phyloP scores from a whole-genome alignment of 768 basidiomycete species.

The Suillus lakei region DNA sequence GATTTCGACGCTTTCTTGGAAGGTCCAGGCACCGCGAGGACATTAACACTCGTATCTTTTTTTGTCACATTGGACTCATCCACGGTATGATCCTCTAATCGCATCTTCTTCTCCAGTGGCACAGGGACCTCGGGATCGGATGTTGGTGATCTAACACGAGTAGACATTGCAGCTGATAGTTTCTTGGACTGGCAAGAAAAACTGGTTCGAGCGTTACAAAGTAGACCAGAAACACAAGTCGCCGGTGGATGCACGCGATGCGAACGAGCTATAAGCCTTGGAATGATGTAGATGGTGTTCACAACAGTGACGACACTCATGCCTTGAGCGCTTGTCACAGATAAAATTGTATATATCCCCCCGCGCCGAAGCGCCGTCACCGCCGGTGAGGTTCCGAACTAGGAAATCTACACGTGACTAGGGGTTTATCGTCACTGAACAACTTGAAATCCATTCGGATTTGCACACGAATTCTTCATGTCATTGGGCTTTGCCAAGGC shows the following conservation, averaged over 20 bases:
- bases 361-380: not conserved
- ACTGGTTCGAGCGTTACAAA: not conserved
- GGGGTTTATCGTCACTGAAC: no score
- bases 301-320: not conserved
- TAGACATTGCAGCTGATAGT: conserved; percentile 11
- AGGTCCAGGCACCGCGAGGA: not conserved
- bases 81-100: conserved; percentile 21
- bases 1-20: conserved; percentile 10
- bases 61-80: not conserved
- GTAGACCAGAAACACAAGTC: no score
- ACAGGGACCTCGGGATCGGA: conserved; percentile 17
- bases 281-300: not conserved
- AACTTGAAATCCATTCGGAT: no score
- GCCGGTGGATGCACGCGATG: not conserved
- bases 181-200: not conserved
- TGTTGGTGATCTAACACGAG: conserved; percentile 14
- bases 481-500: not conserved
- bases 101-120: conserved; percentile 38
- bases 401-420: not conserved
- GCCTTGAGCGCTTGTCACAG: not conserved
- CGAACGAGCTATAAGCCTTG: not conserved
- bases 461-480: not conserved
- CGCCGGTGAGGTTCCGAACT: not conserved
- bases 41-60: not conserved
- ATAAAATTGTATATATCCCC: not conserved